Conservation (phyloP, 371 early-diverging fungal genomes). For the Rhizopus stolonifer region DNA sequence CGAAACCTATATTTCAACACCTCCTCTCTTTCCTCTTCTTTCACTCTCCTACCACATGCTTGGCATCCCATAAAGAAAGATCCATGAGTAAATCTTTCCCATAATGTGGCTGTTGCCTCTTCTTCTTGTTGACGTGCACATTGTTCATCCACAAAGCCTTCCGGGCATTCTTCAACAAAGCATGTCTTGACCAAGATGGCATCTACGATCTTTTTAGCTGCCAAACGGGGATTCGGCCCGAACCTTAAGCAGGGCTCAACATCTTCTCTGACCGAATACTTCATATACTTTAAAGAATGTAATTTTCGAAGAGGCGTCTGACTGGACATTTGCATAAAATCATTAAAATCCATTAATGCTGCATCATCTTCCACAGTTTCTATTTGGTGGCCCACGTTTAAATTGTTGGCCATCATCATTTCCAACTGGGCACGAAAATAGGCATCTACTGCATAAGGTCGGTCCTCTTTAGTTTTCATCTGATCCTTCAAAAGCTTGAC, state of each 20-base stretch:
- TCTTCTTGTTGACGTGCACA: constrained; percentile 17
- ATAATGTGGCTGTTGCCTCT: constrained; percentile 35
- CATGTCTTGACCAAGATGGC: constrained; percentile 79
- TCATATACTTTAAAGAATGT: constrained; percentile 72
- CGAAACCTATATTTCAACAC: constrained; percentile 72
- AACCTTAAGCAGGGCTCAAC: constrained; percentile 86
- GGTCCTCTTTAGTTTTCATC: not conserved
- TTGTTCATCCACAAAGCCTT: constrained; percentile 30
- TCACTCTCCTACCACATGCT: constrained; percentile 38
- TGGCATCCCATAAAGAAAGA: constrained; percentile 40
- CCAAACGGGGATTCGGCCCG: constrained; percentile 80
- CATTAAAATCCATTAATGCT: constrained; percentile 72
- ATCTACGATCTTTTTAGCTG: constrained; percentile 77
- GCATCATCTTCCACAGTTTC: constrained; percentile 48
- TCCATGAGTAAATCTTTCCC: constrained; percentile 54
- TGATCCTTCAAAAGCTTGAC: constrained; percentile 42
- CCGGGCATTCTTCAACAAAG: constrained; percentile 64
- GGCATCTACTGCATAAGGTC: constrained; percentile 7
- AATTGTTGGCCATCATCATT: constrained; percentile 13
- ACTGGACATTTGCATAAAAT: constrained; percentile 62
- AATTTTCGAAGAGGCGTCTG: constrained; percentile 65
- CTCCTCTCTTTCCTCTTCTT: constrained; percentile 19
- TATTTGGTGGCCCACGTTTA: constrained; percentile 8
- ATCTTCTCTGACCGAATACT: constrained; percentile 70
- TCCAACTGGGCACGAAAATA: constrained; percentile 29